These are phyloP conservation scores for Cryptococcus sp. DNA, from an alignment of 1,284 basidiomycete genomes.

Conservation along the genomic window DNA sequence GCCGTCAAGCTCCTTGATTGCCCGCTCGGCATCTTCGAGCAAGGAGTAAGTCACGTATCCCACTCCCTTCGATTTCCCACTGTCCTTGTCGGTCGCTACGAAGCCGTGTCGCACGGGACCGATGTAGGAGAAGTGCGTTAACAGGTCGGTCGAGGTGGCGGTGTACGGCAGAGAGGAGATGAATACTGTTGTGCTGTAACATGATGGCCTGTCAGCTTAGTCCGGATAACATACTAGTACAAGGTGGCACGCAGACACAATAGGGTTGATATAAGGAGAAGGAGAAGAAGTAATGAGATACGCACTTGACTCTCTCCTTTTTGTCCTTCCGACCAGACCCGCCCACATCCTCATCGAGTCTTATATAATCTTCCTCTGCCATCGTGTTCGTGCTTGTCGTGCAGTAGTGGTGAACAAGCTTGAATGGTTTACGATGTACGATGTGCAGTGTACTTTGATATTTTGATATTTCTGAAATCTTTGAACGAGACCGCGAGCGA, in stretches of 20 bases:
- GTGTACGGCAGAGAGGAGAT: constrained; percentile 71
- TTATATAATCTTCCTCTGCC: constrained; percentile 44
- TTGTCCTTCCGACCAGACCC: constrained; percentile 17
- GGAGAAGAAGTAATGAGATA: neutral
- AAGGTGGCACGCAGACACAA: neutral
- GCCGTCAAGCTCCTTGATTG: constrained; percentile 62
- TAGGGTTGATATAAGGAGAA: neutral
- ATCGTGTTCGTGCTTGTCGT: constrained; percentile 11
- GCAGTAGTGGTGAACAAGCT: neutral
- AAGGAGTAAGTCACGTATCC: constrained; percentile 94
- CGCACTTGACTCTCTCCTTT: constrained; percentile 45
- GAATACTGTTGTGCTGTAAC: constrained; percentile 49
- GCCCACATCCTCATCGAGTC: constrained; percentile 25
- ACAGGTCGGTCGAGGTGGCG: constrained; percentile 84
- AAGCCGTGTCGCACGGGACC: constrained; percentile 94
- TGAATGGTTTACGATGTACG: neutral
- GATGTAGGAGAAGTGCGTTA: constrained; percentile 91
- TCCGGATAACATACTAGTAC: neutral
- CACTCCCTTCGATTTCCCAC: constrained; percentile 90
- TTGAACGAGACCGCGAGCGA: too few species aligned
- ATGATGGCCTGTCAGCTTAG: neutral
- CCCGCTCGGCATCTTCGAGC: constrained; percentile 80
- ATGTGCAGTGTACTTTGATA: constrained; percentile 5
- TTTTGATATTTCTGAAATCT: constrained; percentile 10
- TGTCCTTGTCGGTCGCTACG: constrained; percentile 71